Base-by-base conservation (phyloP, 2,329 filamentous ascomycete species). In the Trichocomaceae sp. region DNA sequence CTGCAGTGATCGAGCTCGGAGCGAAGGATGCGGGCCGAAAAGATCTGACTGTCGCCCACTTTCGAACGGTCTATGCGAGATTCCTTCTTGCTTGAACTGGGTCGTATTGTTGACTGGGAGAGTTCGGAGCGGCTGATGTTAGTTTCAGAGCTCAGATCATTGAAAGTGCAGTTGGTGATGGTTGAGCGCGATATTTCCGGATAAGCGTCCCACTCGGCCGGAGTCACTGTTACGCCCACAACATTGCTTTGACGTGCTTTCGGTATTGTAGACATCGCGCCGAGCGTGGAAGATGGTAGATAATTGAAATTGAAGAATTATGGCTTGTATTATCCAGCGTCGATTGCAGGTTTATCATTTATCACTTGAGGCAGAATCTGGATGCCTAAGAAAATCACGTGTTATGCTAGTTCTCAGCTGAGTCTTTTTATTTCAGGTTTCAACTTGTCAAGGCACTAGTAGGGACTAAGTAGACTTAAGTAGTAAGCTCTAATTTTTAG, bases 161-260 rank as follows among this genome's bases (percentile, higher is more conserved):
- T 57, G 44, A 62, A 61, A 1, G 31, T 41, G 52, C 57, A 57
- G 23, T 46, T 55, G 23, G 47, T 48, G 37, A 62, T 46, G n/a
- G 42, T 54, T n/a, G 58, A 61, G 15, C 42, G 37, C 17, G 57
- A 59, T 33, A 62, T 49, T 20, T 45, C 48, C 5, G 60, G 60
- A 22, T 60, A 52, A 10, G 39, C 52, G 33, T 59, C 59, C 59
- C 55, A 59, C 33, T 31, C 44, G 17, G 57, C 56, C n/a, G 59
- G 60, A 5, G 33, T 57, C 1, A 62, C 59, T 4, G 41, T 58
- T 33, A 62, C 41, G 22, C 58, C 50, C 17, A 23, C 23, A 48
- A 62, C 53, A 47, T 37, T 58, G 56, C 58, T 60, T 17, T 47
- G 50, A 31, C 44, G 52, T 17, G 60, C 58, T 47, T 59, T 59